Base-by-base conservation (phyloP, 1,284 basidiomycete genomes). In the Ganoderma sinense region DNA sequence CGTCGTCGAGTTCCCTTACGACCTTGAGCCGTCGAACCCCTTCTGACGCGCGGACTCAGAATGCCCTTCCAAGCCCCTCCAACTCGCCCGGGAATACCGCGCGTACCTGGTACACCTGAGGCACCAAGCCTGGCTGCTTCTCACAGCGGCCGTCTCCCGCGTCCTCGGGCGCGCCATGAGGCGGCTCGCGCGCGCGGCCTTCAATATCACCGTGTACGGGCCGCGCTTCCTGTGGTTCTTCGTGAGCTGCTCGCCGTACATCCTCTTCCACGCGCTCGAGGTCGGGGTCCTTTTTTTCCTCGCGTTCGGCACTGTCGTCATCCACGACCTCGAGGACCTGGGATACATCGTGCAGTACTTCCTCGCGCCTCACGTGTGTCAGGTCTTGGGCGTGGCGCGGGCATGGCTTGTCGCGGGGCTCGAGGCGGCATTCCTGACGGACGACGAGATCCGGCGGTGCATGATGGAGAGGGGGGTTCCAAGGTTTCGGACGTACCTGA, bases 181-280 rank as follows among this genome's bases (percentile, higher is more conserved):
- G 11, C 14, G 16, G 16, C 20, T 63, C 11, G n/a, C 69, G 84
- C 6, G 16, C n/a, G 13, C 33, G 7, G 4, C 23, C 20, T 40
- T 20, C 20, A 40, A 33, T 33, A 29, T 64, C 14, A 11, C 31
- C 48, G 18, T 64, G 33, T 33, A 33, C 43, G 20, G 26, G 26
- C 40, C 41, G 2, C 4, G 23, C 41, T 18, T 48, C 2, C 61
- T 62, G 11, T 62, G 23, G 26, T 31, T 43, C 29, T 18, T 64
- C 48, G 56, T 60, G 20, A 4, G 41, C 43, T 18, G 18, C 18
- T 43, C 23, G 39, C 29, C 40, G 4, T 31, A 66, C 23, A 39
- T 33, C 36, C 26, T 65, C 64, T 26, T 53, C 64, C 29, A 16
- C 40, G 8, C 29, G 2, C 23, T 20, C 7, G 40, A 62, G 61